These are phyloP conservation scores for Mortierella sp. DNA, from an alignment of 371 early-diverging fungal species.

Conservation along the genomic window DNA sequence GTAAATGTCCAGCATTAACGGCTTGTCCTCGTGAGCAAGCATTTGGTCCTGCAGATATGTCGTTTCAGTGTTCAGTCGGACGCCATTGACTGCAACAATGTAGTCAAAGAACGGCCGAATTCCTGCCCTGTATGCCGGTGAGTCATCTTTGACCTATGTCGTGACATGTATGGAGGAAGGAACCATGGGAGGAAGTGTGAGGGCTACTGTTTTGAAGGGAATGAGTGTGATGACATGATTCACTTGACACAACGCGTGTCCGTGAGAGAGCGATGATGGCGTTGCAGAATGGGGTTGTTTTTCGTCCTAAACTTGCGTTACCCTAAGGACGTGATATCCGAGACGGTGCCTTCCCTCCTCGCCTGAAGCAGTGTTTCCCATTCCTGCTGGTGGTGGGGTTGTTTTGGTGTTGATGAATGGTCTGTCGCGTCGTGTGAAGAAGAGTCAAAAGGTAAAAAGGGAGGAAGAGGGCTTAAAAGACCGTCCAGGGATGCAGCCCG, in stretches of 20 bases:
- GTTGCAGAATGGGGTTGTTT: not conserved
- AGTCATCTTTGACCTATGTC: constrained; percentile 72
- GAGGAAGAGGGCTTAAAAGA: not conserved
- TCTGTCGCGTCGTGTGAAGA: constrained; percentile 12
- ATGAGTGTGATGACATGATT: not conserved
- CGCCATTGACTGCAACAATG: constrained; percentile 76
- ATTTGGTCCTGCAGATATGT: constrained; percentile 64
- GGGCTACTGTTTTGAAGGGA: not conserved
- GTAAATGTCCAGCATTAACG: constrained; percentile 74
- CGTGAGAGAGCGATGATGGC: not conserved
- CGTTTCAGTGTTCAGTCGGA: constrained; percentile 67
- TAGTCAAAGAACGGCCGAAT: constrained; percentile 86
- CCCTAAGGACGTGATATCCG: constrained; percentile 68
- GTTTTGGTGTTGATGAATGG: not conserved
- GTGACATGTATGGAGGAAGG: not conserved
- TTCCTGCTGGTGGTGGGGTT: constrained; percentile 17
- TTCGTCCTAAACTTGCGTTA: constrained; percentile 23
- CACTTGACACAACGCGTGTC: not conserved
- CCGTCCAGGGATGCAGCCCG: constrained; percentile 10
- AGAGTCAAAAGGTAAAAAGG: not conserved
- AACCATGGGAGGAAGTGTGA: not conserved
- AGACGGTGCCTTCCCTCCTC: constrained; percentile 57
- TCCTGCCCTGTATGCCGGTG: constrained; percentile 79
- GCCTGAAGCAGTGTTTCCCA: constrained; percentile 58
- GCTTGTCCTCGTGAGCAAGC: constrained; percentile 64